Base-by-base conservation (phyloP, 2,329 filamentous ascomycete genomes). In the Boeremia exigua region DNA sequence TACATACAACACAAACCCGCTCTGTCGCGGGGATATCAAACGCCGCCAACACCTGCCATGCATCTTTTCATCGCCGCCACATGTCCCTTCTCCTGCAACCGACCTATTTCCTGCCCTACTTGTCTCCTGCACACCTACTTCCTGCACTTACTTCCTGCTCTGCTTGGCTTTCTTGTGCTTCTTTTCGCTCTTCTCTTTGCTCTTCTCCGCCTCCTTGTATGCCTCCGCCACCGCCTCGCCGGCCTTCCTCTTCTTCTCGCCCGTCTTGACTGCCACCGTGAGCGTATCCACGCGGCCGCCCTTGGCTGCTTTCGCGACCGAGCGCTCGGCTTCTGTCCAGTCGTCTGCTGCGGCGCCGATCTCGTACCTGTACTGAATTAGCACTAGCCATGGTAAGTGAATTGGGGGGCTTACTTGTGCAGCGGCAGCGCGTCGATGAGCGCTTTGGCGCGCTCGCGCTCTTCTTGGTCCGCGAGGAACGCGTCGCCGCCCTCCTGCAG, bases 361-460 rank as follows among this genome's bases (percentile, higher is more conserved):
- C 56, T 77, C 73, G 53, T 79, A 79, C 47, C 77, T 79, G 30
- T 12, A 29, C 8, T 25, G n/a, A 6, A 36, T 63, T 52, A 59
- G 54, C 10, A 17, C 7, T 33, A 10, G 33, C 10, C 14, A 3
- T 15, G 9, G 14, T 3, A 29, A 1, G 9, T 12, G 30, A 25
- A 32, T 30, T 28, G 14, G 7, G 9, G 4, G 5, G 53, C 88
- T 84, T 83, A 94, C 86, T 90, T 88, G 69, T 96, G 92, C 48
- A 98, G 81, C 39, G 94, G 93, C 59, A 98, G 80, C 60, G 92
- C 89, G 79, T 97, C 91, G 69, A 98, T 96, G 62, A 98, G 81
- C 64, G 91, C 90, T 67, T 89, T 87, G 76, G 96, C 91, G 77
- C 94, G 91, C 75, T 90, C 87, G 64, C 85, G 86, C 68, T 96